Conservation (phyloP, 2,329 filamentous ascomycete species). For the Fusarium piperis region DNA sequence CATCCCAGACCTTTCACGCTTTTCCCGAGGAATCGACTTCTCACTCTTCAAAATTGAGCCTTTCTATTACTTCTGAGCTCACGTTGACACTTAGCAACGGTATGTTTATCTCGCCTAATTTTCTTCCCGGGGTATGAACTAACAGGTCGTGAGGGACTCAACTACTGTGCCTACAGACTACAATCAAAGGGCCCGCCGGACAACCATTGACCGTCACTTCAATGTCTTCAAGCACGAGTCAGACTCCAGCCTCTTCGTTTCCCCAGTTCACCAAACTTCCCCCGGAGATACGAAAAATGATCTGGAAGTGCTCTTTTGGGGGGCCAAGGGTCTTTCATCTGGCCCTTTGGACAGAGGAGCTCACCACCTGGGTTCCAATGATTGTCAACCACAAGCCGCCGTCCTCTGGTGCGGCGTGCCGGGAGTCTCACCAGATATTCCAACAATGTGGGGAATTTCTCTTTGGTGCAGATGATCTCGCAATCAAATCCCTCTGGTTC, state of each 20-base stretch:
- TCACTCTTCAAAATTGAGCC: background rate
- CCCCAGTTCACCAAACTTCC: background rate
- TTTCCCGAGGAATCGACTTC: background rate
- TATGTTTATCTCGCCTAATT: background rate
- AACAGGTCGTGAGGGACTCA: background rate
- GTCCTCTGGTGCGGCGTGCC: background rate
- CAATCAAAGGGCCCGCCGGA: background rate
- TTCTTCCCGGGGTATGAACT: background rate
- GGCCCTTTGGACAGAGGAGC: background rate
- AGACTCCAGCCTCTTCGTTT: background rate
- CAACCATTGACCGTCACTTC: background rate
- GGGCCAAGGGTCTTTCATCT: conserved; percentile 1
- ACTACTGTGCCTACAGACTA: background rate
- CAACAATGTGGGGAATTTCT: background rate
- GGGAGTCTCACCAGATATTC: background rate
- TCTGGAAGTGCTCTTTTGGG: background rate
- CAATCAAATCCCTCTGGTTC: conserved; percentile 1
- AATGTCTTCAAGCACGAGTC: background rate
- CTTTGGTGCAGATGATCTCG: background rate
- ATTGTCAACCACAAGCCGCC: background rate
- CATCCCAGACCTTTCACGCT: background rate
- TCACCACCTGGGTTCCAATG: background rate
- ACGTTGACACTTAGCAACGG: background rate
- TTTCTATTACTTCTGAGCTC: background rate
- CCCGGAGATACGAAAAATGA: background rate